Evolutionary conservation across 768 basidiomycete species (phyloP), one percentile per base, ranked within the genome.

Genomic region (Collybia mongolica): DNA sequence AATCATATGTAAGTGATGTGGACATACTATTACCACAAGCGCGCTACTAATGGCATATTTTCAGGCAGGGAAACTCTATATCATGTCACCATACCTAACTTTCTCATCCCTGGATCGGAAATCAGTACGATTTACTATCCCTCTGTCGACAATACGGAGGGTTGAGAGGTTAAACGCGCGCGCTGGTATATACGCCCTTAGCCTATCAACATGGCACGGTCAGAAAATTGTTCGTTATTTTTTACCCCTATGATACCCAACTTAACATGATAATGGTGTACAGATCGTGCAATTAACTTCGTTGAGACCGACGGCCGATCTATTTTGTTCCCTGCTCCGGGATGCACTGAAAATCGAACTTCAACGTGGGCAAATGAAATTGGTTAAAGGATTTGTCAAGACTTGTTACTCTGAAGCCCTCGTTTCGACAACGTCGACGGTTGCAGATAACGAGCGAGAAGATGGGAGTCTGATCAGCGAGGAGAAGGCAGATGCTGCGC

Each of bases 341-440:
- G 89, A 95, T 58, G 86, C 90, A 3, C 79, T 99, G 55, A 97
- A 94, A 70, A 74, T 84, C 4, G 90, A 97, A 59, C 77, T 98
- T 11, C 88, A 94, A 61, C 82, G 87, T 14, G 90, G 95, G 2
- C 84, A 87, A 62, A 99, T 99, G 94, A 97, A 97, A 68, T 72
- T 74, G 11, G 88, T 98, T 51, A 97, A 95, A 67, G 76, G 79
- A 11, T 98, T 98, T 64, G 82, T 90, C 24, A 88, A 90, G 70
- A 91, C 93, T 1, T 90, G 94, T 64, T 98, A 96, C 67, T 97
- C 95, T 0, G 97, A 98, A 68, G 82, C 80, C n/a, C 81, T 98
- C 2, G 69, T 95, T 14, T 74, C 80, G 1, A 71, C 79, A 3
- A 72, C 79, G 0, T 76, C 80, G 6, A 70, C 74, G 2, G 76